Evolutionary conservation across 2,329 filamentous ascomycete species (phyloP), one percentile per base, ranked within the genome.

Genomic region (Setomelanomma holmii): DNA sequence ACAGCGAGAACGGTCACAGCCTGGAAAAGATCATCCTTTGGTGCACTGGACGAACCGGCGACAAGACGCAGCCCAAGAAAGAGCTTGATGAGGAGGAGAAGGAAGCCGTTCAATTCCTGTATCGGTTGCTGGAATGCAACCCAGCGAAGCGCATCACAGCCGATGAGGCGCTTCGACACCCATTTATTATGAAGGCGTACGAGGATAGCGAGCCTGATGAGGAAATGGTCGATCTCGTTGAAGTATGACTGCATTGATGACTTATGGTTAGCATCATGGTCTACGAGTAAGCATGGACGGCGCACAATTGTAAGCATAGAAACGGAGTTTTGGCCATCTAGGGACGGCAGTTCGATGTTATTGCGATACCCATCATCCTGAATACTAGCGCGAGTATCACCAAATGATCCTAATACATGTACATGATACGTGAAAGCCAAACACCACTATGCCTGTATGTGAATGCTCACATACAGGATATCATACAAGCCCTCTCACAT

Each of bases 21-120:
- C 86, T 96, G 64, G 91, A 96, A 75, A 95, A 96, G 77, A 95
- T 99, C 63, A 88, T 99, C 58, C 81, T 96, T 42, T 99, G 95
- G 95, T 95, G 91, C 68, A 96, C 91, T 21, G 90, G 89, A 54
- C 86, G 91, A 19, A 87, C 85, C 49, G 83, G 83, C 55, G 82
- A 82, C 47, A 81, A 83, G 59, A 64, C 56, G 20, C 66, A 66
- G 21, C 62, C 65, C 5, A 71, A 78, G 44, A 80, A 78, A 42
- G 76, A 83, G 76, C 73, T 95, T 34, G 83, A 80, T 0, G 76
- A 80, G 0, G 88, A 91, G 20, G 91, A 95, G 77, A 85, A 84
- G 64, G 79, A 89, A 53, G 90, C 90, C 0, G 81, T 93, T 0
- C 80, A 84, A 36, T 95, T 96, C 67, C 74, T 96, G 53, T 81